Conservation (phyloP, 306 rosid species). For the Fragaria vesca region DNA sequence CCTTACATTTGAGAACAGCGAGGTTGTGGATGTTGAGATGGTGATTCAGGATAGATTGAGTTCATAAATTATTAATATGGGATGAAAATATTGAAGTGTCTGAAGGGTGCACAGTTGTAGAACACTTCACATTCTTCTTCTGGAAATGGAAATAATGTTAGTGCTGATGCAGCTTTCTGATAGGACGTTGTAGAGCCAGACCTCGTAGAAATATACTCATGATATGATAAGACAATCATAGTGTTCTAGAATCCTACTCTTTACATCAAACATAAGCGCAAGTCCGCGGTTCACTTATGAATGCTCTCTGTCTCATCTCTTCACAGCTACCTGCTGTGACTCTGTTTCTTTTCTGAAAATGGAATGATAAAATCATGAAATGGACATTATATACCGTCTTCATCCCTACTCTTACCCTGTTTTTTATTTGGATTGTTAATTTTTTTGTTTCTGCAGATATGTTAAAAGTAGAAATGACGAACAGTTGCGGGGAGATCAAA, state of each 20-base stretch:
- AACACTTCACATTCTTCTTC: background rate
- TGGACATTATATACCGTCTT: background rate
- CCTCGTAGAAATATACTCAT: background rate
- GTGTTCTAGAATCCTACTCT: background rate
- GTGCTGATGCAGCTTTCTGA: background rate
- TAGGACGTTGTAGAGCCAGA: background rate
- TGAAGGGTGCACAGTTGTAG: background rate
- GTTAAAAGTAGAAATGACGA: slow-evolving; percentile 62
- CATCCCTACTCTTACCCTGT: background rate
- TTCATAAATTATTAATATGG: background rate
- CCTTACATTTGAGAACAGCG: background rate
- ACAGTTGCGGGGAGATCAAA: slow-evolving; percentile 48
- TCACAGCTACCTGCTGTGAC: background rate
- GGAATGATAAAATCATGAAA: background rate
- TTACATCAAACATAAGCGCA: background rate
- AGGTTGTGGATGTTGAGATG: background rate
- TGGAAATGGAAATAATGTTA: background rate
- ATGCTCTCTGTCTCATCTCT: background rate
- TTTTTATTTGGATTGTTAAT: slow-evolving; percentile 22
- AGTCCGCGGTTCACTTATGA: background rate
- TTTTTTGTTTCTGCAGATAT: slow-evolving; percentile 43
- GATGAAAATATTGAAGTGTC: background rate
- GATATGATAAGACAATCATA: background rate
- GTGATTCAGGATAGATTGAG: background rate
- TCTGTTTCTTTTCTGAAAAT: background rate